These are phyloP conservation scores for Hippophae tibetana DNA, from an alignment of 306 rosid species.

Conservation along the genomic window DNA sequence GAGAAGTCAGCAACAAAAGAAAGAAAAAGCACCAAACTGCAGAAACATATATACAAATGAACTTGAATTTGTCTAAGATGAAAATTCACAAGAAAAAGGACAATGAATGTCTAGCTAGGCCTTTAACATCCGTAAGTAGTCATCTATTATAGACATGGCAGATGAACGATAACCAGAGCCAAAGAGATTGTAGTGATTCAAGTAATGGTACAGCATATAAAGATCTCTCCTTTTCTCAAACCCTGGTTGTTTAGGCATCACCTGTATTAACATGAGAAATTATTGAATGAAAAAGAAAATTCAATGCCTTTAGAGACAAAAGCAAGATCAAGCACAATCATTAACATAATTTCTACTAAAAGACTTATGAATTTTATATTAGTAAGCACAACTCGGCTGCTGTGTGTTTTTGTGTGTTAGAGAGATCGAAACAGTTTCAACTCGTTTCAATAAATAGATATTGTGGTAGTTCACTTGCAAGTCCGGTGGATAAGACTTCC, in stretches of 20 bases:
- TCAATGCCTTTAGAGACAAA: background rate
- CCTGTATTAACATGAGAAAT: conserved; percentile 30
- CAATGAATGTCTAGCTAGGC: conserved; percentile 27
- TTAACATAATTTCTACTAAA: too few species aligned
- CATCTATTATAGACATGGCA: conserved; percentile 77
- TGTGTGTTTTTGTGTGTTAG: too few species aligned
- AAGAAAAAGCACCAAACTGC: background rate
- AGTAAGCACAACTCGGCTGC: too few species aligned
- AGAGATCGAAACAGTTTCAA: too few species aligned
- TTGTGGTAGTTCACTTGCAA: too few species aligned
- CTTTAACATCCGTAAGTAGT: conserved; percentile 51
- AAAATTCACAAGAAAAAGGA: background rate
- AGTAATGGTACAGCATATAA: conserved; percentile 77
- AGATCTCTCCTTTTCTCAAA: conserved; percentile 82
- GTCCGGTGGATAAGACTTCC: too few species aligned
- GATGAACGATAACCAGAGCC: conserved; percentile 87
- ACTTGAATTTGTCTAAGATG: background rate
- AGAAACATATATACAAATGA: background rate
- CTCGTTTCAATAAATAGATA: too few species aligned
- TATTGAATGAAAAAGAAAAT: background rate
- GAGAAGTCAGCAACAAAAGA: too few species aligned
- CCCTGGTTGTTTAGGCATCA: conserved; percentile 83
- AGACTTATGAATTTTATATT: too few species aligned
- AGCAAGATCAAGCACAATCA: too few species aligned
- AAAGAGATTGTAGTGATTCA: conserved; percentile 90